phyloP scores from a whole-genome alignment of 1,284 basidiomycete species.

The Rhodotorula sp. region DNA sequence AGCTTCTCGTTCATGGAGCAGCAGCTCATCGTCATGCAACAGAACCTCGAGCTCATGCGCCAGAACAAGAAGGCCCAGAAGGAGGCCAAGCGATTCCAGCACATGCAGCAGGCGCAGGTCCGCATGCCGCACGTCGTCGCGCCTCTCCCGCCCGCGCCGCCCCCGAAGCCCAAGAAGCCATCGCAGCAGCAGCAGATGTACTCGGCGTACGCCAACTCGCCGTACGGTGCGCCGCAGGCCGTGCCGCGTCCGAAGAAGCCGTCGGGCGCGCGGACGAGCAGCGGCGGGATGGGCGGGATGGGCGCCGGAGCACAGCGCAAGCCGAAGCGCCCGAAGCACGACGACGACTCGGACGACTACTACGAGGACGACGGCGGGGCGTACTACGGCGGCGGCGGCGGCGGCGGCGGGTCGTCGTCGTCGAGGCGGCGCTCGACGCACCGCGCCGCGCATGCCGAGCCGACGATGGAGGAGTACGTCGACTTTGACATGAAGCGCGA shows the following conservation, averaged over 20 bases:
- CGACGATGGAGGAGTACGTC: constrained; percentile 58
- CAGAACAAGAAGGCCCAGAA: constrained; percentile 32
- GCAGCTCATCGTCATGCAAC: constrained; percentile 41
- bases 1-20: constrained; percentile 42
- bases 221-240: constrained; percentile 7
- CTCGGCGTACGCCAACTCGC: constrained; percentile 16
- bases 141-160: constrained; percentile 1
- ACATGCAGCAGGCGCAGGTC: constrained; percentile 14
- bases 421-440: constrained; percentile 24
- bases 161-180: constrained; percentile 12
- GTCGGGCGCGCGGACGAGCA: neutral
- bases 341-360: constrained; percentile 44
- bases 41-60: constrained; percentile 41
- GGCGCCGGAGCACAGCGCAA: constrained; percentile 41
- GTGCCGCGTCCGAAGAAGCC: constrained; percentile 21
- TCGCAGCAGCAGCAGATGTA: constrained; percentile 9
- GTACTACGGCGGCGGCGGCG: constrained; percentile 43
- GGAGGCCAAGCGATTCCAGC: constrained; percentile 25
- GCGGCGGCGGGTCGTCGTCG: constrained; percentile 32
- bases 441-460: constrained; percentile 23
- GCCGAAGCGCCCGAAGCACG: constrained; percentile 21
- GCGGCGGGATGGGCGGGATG: constrained; percentile 9
- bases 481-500: constrained; percentile 95
- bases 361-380: constrained; percentile 51
- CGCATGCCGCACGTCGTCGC: neutral